Percentiles rank a stretch among this genome's conserved stretches.
These are phyloP conservation scores for Monosporascus sp. DNA, from an alignment of 2,329 filamentous ascomycete genomes.

Conservation along the genomic window DNA sequence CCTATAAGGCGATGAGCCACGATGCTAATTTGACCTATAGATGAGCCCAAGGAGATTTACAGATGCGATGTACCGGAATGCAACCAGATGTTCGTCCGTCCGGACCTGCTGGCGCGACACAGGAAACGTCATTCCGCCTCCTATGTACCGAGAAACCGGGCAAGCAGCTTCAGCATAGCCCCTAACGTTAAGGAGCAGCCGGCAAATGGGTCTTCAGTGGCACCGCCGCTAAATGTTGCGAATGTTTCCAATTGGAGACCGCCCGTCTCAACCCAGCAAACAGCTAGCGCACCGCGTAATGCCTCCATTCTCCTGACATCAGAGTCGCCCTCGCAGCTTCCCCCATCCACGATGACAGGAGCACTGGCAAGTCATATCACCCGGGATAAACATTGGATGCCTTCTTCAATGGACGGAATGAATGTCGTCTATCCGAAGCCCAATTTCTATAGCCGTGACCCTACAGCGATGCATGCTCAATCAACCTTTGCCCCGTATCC, in stretches of 20 bases:
- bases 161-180: slow-evolving; percentile 41
- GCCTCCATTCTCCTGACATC: slow-evolving; percentile 40
- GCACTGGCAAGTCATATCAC: slow-evolving; percentile 17
- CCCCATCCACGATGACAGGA: slow-evolving; percentile 16
- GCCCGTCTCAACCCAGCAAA: slow-evolving; percentile 18
- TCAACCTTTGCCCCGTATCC: slow-evolving; percentile 29
- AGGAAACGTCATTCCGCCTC: slow-evolving; percentile 58
- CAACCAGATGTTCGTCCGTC: slow-evolving; percentile 70
- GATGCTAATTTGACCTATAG: slow-evolving; percentile 34
- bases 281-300: slow-evolving; percentile 36
- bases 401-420: slow-evolving; percentile 29
- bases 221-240: slow-evolving; percentile 11
- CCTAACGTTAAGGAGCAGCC: slow-evolving; percentile 16
- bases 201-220: background rate
- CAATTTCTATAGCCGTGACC: slow-evolving; percentile 28
- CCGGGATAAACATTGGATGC: slow-evolving; percentile 23
- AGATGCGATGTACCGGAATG: slow-evolving; percentile 71
- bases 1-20: background rate
- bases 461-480: slow-evolving; percentile 23
- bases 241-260: slow-evolving; percentile 2
- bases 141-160: slow-evolving; percentile 45
- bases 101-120: slow-evolving; percentile 68
- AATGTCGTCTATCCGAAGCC: slow-evolving; percentile 34
- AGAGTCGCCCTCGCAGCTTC: slow-evolving; percentile 30
- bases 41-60: slow-evolving; percentile 76